Base-by-base conservation (phyloP, 2,329 filamentous ascomycete species). In the Orbilia javanica region DNA sequence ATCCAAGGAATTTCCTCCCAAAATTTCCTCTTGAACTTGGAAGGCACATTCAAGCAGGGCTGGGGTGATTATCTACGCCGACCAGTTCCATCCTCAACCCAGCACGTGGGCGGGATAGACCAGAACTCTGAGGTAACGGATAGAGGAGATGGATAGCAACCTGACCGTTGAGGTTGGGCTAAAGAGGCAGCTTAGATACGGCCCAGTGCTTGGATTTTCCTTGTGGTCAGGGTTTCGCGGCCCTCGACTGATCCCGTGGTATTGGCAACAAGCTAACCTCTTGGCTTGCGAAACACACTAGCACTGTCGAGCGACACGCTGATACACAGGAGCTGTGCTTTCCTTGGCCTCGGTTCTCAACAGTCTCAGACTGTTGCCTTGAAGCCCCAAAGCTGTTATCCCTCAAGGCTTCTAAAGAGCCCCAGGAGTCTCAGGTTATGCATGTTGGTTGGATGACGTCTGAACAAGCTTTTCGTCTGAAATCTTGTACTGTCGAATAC, bases 401-500 rank as follows among this genome's bases (percentile, higher is more conserved):
- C 55, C 55, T 27, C 31, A 60, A 60, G 55, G 55, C 53, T 60
- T 60, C 53, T 60, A 60, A 42, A 60, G 31, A 25, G 34, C 34
- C 34, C 55, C 34, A 60, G 52, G 7, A 29, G 55, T 60, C 55
- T 60, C 34, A 60, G 18, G 34, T 42, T 42, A 60, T 60, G 55
- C 55, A 60, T 18, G 55, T 60, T 60, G 55, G 55, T 42, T 60
- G 34, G 55, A 27, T 60, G 55, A 42, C 55, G 34, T 60, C 11
- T 34, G 55, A 60, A 60, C 55, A 60, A 60, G 55, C 55, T 60
- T 60, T 57, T 60, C 31, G 34, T 42, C 31, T 29, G 55, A 60
- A 60, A 60, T 60, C 55, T 60, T 60, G 20, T 60, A 60, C 25
- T 8, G 18, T 27, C 34, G 5, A 42, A n/a, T n/a, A 27, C 34